Base-by-base conservation (phyloP, 345 rosid genomes). In the Rhizophora mangle region DNA sequence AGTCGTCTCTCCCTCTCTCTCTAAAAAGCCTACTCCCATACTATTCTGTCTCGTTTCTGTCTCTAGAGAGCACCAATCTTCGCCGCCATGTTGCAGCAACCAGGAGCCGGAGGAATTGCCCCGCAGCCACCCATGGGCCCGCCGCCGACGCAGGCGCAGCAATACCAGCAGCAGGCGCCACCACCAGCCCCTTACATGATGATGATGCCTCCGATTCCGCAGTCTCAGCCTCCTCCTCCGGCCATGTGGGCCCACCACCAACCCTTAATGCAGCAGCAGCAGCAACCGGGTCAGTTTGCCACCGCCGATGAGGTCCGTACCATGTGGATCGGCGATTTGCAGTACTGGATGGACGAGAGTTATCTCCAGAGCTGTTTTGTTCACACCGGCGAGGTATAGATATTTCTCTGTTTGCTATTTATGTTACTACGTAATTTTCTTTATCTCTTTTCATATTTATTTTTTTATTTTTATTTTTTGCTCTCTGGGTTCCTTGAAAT, bases 291-390 rank as follows among this genome's bases (percentile, higher is more conserved):
- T 20, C 81, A 75, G 58, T 80, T 89, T 10, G 81, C 47, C 47
- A 39, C 16, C 3, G 16, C 47, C 47, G 16, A 39, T 11, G 16
- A 39, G 47, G 47, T 39, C 77, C 90, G 96, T 65, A 93, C 98
- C 53, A 87, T 93, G 58, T 93, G 98, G 98, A 90, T 93, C 83
- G 98, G 98, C 1, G 93, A 93, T 68, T 85, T 93, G 76, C 93
- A 88, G 88, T 87, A 87, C 80, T 93, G 96, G 96, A 90, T 93
- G 98, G 96, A 93, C 69, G 98, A 93, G 81, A 75, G 8, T 65
- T 93, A 85, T 77, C 68, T 93, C 51, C 58, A 43, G 43, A 58
- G 65, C 66, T 87, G 92, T 65, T 90, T 93, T 63, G 80, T 89
- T 61, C 85, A 82, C 39, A 85, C 85, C 20, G 91, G 91, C 59